A percentile compares a stretch with the other conserved stretches of the same genome.
These are phyloP conservation scores for Durusdinium trenchii DNA, from an alignment of 73 alveolate genomes.

Conservation along the genomic window DNA sequence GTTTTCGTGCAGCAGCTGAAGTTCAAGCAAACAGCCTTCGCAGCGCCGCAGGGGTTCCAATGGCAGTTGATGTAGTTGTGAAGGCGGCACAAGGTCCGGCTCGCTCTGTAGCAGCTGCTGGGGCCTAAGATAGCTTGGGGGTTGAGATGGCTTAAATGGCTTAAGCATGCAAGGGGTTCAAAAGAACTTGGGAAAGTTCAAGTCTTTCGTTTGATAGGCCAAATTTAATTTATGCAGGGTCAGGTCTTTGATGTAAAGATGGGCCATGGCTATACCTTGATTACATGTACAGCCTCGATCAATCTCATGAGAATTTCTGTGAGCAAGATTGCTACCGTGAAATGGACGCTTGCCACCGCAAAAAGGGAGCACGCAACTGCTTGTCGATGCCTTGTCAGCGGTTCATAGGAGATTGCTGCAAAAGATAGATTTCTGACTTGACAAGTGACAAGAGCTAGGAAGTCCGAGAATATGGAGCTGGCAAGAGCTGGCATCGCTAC, in stretches of 20 bases:
- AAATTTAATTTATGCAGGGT: background rate
- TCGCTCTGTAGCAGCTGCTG: slow-evolving; percentile 4
- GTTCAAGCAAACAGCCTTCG: slow-evolving; percentile 16
- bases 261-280: background rate
- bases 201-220: background rate
- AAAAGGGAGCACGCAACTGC: too few relatives aligned
- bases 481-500: too few relatives aligned
- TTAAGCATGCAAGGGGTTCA: background rate
- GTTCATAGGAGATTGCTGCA: too few relatives aligned
- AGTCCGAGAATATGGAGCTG: too few relatives aligned
- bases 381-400: too few relatives aligned
- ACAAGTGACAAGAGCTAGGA: too few relatives aligned
- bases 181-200: background rate
- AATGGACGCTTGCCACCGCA: too few relatives aligned
- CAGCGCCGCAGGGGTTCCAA: slow-evolving; percentile 41
- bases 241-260: background rate
- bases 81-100: background rate
- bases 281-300: background rate
- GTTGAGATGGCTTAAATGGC: background rate
- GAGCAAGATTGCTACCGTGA: background rate
- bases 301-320: background rate
- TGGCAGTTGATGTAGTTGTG: slow-evolving; percentile 38
- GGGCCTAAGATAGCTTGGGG: background rate
- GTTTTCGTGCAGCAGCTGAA: slow-evolving; percentile 8
- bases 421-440: too few relatives aligned